phyloP scores from a whole-genome alignment of 83 land plant species.

The Thuja plicata region DNA sequence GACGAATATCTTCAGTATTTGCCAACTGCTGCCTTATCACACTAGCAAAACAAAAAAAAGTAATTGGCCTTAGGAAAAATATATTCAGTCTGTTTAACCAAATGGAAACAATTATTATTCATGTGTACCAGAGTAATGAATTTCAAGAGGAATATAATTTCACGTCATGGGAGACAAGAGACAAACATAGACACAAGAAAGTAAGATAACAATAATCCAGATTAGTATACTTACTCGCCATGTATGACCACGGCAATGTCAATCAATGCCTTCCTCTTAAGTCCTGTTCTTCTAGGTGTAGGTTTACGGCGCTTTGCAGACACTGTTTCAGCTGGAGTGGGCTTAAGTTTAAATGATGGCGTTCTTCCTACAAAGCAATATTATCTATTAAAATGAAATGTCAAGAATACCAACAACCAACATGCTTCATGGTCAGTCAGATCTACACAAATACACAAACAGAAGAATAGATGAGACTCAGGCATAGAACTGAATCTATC shows the following conservation, averaged over 20 bases:
- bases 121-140: not conserved
- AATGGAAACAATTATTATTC: not conserved
- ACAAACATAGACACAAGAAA: not conserved
- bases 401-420: not conserved
- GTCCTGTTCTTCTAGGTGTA: constrained; percentile 36
- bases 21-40: constrained; percentile 81
- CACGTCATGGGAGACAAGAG: not conserved
- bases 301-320: constrained; percentile 43
- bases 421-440: not conserved
- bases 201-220: not conserved
- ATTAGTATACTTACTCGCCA: constrained; percentile 78
- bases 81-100: not conserved
- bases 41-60: constrained; percentile 33
- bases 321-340: constrained; percentile 47
- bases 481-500: not conserved
- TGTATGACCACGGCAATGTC: constrained; percentile 80
- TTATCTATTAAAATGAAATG: not conserved
- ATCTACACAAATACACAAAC: not conserved
- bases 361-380: constrained; percentile 56
- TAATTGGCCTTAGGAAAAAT: not conserved
- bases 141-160: not conserved
- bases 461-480: not conserved
- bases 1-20: constrained; percentile 85
- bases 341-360: constrained; percentile 51
- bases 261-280: constrained; percentile 77